Percentiles rank a stretch among this genome's conserved stretches.
phyloP scores from a whole-genome alignment of 257 asterid species.

The Thymus mandschuricus region DNA sequence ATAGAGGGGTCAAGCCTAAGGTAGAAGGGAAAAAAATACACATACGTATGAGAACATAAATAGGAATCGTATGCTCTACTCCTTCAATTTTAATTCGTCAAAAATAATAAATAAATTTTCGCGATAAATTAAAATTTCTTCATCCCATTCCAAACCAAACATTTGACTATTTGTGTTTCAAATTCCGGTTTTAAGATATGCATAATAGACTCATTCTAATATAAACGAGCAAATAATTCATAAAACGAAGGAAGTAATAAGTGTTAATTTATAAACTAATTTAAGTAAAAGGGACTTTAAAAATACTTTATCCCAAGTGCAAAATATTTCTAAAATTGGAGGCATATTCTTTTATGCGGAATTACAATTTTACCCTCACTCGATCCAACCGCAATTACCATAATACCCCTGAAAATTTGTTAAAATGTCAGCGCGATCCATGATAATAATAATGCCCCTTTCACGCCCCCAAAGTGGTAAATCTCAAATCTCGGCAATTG shows the following conservation, averaged over 20 bases:
- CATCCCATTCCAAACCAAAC: too few species aligned
- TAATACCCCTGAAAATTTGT: conserved; percentile 25
- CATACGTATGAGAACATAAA: not conserved
- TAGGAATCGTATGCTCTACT: not conserved
- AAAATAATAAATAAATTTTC: not conserved
- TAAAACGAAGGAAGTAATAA: too few species aligned
- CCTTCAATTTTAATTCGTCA: not conserved
- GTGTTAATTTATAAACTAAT: too few species aligned
- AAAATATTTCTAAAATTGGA: too few species aligned
- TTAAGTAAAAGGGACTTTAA: too few species aligned
- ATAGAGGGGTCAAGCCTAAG: not conserved
- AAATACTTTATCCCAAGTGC: too few species aligned
- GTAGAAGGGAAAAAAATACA: not conserved
- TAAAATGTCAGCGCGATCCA: conserved; percentile 28
- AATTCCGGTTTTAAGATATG: too few species aligned
- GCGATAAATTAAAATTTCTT: too few species aligned
- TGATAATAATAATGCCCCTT: not conserved
- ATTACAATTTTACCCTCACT: not conserved
- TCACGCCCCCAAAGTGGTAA: conserved; percentile 11
- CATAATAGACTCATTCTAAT: too few species aligned
- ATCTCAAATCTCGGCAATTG: conserved; percentile 33
- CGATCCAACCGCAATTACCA: conserved; percentile 31
- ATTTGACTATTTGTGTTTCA: not conserved
- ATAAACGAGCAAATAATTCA: too few species aligned
- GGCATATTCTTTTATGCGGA: too few species aligned